Evolutionary conservation across 2,329 filamentous ascomycete species (phyloP).

Genomic region (Ampelomyces quisqualis): DNA sequence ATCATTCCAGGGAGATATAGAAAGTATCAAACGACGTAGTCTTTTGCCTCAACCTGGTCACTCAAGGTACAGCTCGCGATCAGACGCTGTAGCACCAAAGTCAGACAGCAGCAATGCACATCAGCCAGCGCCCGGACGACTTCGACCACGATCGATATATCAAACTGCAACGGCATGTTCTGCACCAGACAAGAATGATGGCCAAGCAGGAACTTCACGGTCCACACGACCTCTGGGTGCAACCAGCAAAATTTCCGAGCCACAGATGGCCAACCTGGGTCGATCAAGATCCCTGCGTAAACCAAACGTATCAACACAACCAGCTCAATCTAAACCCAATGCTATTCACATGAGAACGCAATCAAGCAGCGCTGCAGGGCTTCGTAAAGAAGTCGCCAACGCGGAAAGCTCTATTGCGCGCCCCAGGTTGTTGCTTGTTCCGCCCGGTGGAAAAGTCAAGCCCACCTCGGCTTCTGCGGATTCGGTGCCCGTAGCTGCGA

Average conservation of each 20-base stretch:
- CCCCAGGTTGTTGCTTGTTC: slow-evolving; percentile 27
- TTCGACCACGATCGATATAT: slow-evolving; percentile 36
- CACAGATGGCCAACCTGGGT: slow-evolving; percentile 18
- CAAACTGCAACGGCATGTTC: slow-evolving; percentile 19
- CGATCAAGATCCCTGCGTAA: slow-evolving; percentile 38
- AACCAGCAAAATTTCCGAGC: slow-evolving; percentile 21
- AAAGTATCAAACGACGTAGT: slow-evolving; percentile 24
- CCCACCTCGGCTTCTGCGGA: slow-evolving; percentile 11
- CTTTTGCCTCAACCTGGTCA: slow-evolving; percentile 39
- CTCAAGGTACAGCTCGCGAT: slow-evolving; percentile 17
- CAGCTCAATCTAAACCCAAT: slow-evolving; percentile 10
- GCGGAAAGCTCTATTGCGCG: slow-evolving; percentile 19
- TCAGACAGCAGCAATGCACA: slow-evolving; percentile 4
- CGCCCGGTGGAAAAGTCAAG: slow-evolving; percentile 13
- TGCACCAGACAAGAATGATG: slow-evolving; percentile 7
- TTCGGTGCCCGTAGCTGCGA: slow-evolving; percentile 7
- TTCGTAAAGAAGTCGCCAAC: slow-evolving; percentile 17
- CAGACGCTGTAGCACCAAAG: slow-evolving; percentile 1
- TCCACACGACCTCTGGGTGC: slow-evolving; percentile 22
- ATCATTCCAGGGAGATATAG: slow-evolving; percentile 12
- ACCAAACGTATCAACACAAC: slow-evolving; percentile 21
- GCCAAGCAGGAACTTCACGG: slow-evolving; percentile 10
- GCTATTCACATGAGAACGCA: slow-evolving; percentile 29
- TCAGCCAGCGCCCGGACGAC: slow-evolving; percentile 13
- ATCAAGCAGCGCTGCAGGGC: slow-evolving; percentile 21